Base-by-base conservation (phyloP, 768 basidiomycete genomes). In the Mycena latifolia region DNA sequence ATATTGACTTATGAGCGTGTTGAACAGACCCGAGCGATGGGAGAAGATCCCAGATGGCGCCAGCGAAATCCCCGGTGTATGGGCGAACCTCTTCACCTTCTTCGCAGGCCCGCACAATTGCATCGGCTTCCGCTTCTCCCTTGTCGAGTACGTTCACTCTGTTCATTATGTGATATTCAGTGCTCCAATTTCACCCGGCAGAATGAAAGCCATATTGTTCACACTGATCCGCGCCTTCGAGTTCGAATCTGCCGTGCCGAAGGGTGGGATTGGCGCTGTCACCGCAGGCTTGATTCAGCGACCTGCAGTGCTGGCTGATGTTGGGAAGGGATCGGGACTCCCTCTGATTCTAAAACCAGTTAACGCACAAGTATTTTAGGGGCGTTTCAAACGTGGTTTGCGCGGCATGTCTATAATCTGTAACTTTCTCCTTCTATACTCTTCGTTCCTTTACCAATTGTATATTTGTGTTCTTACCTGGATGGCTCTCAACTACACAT, bases 11-110 rank as follows among this genome's bases (percentile, higher is more conserved):
- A n/a, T n/a, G n/a, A n/a, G n/a, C n/a, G n/a, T n/a, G n/a, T n/a
- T n/a, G n/a, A 24, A 43, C 64, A 91, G 88, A 69, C 91, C 91
- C 0, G 90, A 91, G 69, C 80, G 90, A 0, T 92, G 91, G 91
- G 72, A 78, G 20, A 71, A 78, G 2, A 45, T 80, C 6, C 88
- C 89, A 0, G 81, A 84, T n/a, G 77, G 77, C 1, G 82, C 79
- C 1, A 73, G 73, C 4, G 61, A 71, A 0, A 77, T 92, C 25
- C 91, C 91, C 6, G 87, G 89, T 14, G 80, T 90, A 0, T 89
- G 86, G 85, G 82, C 86, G 6, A 84, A 89, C 70, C 71, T 87
- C 66, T 70, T 91, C 31, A 83, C 86, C 0, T 92, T 92, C 69
- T 89, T 3, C 88, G 88, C 31, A 90, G 91, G 48, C 39, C 61